These are phyloP conservation scores for Lomentospora prolificans DNA, from an alignment of 2,329 filamentous ascomycete genomes.

Conservation along the genomic window DNA sequence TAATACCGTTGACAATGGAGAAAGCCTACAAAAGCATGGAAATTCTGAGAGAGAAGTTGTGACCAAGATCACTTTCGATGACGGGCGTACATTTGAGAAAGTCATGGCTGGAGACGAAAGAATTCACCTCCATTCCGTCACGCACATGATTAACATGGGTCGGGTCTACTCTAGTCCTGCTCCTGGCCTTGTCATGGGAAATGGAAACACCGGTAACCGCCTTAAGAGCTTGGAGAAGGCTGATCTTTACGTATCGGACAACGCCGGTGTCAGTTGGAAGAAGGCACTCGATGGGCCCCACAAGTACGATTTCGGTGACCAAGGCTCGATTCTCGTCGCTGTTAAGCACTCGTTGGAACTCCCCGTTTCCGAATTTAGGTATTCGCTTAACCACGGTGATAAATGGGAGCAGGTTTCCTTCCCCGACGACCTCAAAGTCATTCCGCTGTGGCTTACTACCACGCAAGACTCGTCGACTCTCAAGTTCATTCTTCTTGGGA, in stretches of 20 bases:
- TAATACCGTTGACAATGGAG: slow-evolving; percentile 79
- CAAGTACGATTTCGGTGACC: slow-evolving; percentile 93
- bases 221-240: slow-evolving; percentile 64
- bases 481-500: slow-evolving; percentile 75
- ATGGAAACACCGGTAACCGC: slow-evolving; percentile 76
- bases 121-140: slow-evolving; percentile 88
- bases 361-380: slow-evolving; percentile 49
- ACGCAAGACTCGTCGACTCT: slow-evolving; percentile 86
- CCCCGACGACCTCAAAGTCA: slow-evolving; percentile 55
- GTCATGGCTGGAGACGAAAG: slow-evolving; percentile 58
- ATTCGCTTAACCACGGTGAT: slow-evolving; percentile 84
- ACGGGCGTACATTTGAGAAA: slow-evolving; percentile 74
- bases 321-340: slow-evolving; percentile 80
- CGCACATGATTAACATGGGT: slow-evolving; percentile 70
- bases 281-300: slow-evolving; percentile 69
- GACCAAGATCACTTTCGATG: slow-evolving; percentile 87
- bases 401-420: slow-evolving; percentile 68
- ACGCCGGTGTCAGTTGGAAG: slow-evolving; percentile 81
- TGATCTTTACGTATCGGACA: slow-evolving; percentile 78
- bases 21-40: slow-evolving; percentile 52
- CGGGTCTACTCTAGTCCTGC: slow-evolving; percentile 89
- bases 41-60: slow-evolving; percentile 54
- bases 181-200: slow-evolving; percentile 85
- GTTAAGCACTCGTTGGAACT: slow-evolving; percentile 62
- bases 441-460: slow-evolving; percentile 68